Conservation (phyloP, 2,329 filamentous ascomycete genomes). For the Trichoderma atrobrunneum region DNA sequence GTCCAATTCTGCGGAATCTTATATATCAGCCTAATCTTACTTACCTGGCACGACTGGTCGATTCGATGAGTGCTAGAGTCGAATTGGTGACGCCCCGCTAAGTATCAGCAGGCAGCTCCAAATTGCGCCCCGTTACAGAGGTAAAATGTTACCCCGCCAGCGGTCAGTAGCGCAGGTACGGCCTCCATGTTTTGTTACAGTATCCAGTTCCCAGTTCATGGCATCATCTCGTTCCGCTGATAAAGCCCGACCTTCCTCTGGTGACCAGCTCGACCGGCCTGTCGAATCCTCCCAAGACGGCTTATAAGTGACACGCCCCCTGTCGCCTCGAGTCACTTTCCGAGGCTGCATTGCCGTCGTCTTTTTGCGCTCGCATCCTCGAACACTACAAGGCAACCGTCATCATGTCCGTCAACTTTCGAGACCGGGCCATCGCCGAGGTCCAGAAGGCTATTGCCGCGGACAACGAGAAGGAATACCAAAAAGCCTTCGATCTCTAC, state of each 20-base stretch:
- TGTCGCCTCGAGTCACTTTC: background rate
- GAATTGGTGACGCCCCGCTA: slow-evolving; percentile 18
- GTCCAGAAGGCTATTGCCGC: slow-evolving; percentile 97
- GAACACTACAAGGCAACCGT: slow-evolving; percentile 19
- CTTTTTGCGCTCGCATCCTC: background rate
- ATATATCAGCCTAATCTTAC: slow-evolving; percentile 10
- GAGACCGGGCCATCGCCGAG: slow-evolving; percentile 91
- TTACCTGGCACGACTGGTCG: background rate
- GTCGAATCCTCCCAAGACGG: background rate
- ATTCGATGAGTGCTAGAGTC: slow-evolving; percentile 3
- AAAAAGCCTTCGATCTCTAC: slow-evolving; percentile 94
- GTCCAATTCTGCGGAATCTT: background rate
- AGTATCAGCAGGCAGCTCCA: slow-evolving; percentile 9
- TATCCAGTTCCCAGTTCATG: background rate
- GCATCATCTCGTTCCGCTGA: slow-evolving; percentile 4
- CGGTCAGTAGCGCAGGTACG: slow-evolving; percentile 17
- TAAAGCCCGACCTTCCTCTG: background rate
- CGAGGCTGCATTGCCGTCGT: slow-evolving; percentile 3
- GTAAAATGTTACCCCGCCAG: slow-evolving; percentile 22
- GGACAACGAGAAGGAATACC: slow-evolving; percentile 93
- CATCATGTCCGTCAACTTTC: slow-evolving; percentile 92
- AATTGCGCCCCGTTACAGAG: slow-evolving; percentile 18
- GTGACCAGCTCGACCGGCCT: background rate
- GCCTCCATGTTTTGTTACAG: background rate
- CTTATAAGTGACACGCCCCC: background rate